These are phyloP conservation scores for Gentiana straminea DNA, from an alignment of 257 asterid species.

Conservation along the genomic window DNA sequence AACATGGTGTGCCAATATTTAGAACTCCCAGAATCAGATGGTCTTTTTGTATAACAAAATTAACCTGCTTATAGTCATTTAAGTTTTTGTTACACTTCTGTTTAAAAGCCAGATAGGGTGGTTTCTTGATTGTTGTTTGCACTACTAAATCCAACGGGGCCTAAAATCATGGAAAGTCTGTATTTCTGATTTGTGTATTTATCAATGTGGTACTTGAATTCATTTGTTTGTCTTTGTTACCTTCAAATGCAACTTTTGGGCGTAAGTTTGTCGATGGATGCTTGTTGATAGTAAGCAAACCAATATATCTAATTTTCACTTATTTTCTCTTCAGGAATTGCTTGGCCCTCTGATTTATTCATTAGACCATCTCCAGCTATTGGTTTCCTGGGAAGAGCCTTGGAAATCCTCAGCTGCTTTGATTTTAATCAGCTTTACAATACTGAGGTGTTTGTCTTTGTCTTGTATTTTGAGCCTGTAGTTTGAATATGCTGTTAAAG, in stretches of 20 bases:
- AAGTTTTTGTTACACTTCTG: background rate
- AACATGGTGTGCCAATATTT: too few species aligned
- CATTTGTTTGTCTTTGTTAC: background rate
- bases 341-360: slow-evolving; percentile 48
- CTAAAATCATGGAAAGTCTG: background rate
- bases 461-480: background rate
- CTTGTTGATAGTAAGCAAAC: slow-evolving; percentile 8
- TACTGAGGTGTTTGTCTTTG: slow-evolving; percentile 33
- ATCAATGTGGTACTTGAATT: background rate
- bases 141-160: background rate
- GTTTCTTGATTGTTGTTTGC: slow-evolving; percentile 1
- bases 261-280: background rate
- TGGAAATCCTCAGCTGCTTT: slow-evolving; percentile 51
- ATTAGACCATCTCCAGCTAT: slow-evolving; percentile 31
- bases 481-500: background rate
- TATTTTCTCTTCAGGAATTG: slow-evolving; percentile 49
- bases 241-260: too few species aligned
- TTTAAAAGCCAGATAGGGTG: background rate
- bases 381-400: slow-evolving; percentile 82
- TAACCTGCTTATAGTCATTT: too few species aligned
- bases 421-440: slow-evolving; percentile 44
- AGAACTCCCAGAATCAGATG: too few species aligned
- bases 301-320: background rate
- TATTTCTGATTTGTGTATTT: background rate
- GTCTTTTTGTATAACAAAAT: too few species aligned